Evolutionary conservation across 2,329 filamentous ascomycete species (phyloP).

Genomic region (Chaetomiaceae sp.): DNA sequence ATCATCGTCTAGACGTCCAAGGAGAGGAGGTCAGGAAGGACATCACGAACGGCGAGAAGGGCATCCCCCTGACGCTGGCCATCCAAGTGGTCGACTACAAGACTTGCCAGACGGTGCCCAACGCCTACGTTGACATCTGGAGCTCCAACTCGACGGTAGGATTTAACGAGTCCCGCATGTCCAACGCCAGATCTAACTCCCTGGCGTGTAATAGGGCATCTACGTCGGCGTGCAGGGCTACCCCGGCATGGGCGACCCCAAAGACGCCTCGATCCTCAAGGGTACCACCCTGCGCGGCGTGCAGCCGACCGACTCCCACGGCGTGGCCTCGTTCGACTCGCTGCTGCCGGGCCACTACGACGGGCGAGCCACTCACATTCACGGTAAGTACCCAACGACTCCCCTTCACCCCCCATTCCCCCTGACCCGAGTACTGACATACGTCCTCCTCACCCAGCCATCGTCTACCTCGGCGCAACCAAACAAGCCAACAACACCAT

Average conservation of each 20-base stretch:
- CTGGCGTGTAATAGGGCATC: conserved; percentile 20
- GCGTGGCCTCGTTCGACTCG: conserved; percentile 37
- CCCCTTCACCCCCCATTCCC: not conserved
- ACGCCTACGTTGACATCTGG: conserved; percentile 51
- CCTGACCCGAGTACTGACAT: not conserved
- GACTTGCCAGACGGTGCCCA: conserved; percentile 47
- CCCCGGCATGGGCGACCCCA: conserved; percentile 34
- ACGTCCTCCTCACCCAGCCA: conserved; percentile 12
- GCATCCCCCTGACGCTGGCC: conserved; percentile 46
- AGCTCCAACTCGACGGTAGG: conserved; percentile 38
- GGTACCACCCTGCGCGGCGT: conserved; percentile 40
- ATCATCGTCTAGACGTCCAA: conserved; percentile 34
- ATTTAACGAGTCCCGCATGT: not conserved
- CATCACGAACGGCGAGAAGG: conserved; percentile 42
- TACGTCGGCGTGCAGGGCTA: conserved; percentile 34
- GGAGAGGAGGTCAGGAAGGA: conserved; percentile 48
- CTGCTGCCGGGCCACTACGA: conserved; percentile 44
- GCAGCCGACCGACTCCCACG: conserved; percentile 36
- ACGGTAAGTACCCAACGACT: conserved; percentile 29
- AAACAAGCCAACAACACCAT: conserved; percentile 32
- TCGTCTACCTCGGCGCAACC: conserved; percentile 39
- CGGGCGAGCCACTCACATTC: conserved; percentile 43
- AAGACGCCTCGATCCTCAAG: conserved; percentile 38
- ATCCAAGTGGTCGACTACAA: conserved; percentile 50
- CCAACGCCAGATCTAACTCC: not conserved